A percentile compares a stretch with the other conserved stretches of the same genome.
Evolutionary conservation across 2,329 filamentous ascomycete genomes (phyloP).

Genomic region (Hymenoscyphus scutula): DNA sequence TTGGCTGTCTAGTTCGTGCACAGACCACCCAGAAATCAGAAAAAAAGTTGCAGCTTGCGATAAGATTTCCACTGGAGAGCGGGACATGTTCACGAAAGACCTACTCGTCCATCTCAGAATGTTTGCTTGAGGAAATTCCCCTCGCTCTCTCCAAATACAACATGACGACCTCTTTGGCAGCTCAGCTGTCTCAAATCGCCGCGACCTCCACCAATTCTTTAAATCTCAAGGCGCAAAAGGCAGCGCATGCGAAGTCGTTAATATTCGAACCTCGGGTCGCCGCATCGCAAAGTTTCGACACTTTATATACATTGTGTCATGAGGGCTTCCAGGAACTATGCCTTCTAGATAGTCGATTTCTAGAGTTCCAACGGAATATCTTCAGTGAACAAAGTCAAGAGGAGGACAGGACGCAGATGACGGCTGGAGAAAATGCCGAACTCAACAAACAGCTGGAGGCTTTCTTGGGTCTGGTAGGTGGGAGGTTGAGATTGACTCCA

Average conservation of each 20-base stretch:
- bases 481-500: slow-evolving; percentile 76
- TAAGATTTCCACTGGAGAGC: slow-evolving; percentile 8
- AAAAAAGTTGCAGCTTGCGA: slow-evolving; percentile 18
- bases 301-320: slow-evolving; percentile 79
- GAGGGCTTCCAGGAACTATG: slow-evolving; percentile 93
- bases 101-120: slow-evolving; percentile 7
- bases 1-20: neutral
- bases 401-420: slow-evolving; percentile 85
- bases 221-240: slow-evolving; percentile 89
- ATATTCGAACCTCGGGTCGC: slow-evolving; percentile 88
- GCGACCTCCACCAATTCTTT: slow-evolving; percentile 86
- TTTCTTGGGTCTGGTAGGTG: slow-evolving; percentile 78
- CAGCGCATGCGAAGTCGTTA: slow-evolving; percentile 88
- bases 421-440: slow-evolving; percentile 74
- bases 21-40: neutral
- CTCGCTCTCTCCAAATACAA: slow-evolving; percentile 11
- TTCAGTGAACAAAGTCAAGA: slow-evolving; percentile 93
- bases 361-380: slow-evolving; percentile 69
- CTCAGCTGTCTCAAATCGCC: slow-evolving; percentile 91
- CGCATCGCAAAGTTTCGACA: slow-evolving; percentile 84
- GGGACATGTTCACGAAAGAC: no score
- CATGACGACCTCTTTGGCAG: slow-evolving; percentile 85
- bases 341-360: slow-evolving; percentile 76
- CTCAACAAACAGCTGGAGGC: slow-evolving; percentile 74
- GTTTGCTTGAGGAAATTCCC: slow-evolving; percentile 8